Evolutionary conservation across 371 early-diverging fungal genomes (phyloP).

Genomic region (Capillidium heterosporum): DNA sequence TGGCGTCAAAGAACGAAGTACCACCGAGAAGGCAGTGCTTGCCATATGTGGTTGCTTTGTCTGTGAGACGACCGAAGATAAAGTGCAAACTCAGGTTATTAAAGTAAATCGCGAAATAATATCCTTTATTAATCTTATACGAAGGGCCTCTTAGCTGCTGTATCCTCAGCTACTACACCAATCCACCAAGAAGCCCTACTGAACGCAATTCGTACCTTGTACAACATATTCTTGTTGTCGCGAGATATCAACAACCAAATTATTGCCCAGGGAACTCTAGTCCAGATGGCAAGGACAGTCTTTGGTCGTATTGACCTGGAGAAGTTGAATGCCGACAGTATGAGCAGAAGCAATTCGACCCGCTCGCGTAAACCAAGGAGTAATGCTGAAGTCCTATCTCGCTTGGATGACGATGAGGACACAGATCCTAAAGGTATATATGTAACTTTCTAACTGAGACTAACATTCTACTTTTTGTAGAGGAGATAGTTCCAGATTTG

Average conservation of each 20-base stretch:
- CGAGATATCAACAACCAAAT: conserved; percentile 59
- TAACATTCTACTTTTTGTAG: background rate
- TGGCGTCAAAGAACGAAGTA: background rate
- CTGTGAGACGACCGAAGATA: conserved; percentile 55
- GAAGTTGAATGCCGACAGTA: background rate
- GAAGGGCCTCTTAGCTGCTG: conserved; percentile 67
- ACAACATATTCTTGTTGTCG: conserved; percentile 49
- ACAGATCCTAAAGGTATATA: background rate
- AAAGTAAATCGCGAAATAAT: conserved; percentile 20
- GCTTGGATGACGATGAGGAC: background rate
- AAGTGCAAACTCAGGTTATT: conserved; percentile 52
- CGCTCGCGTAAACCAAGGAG: background rate
- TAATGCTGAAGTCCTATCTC: background rate
- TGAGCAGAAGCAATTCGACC: background rate
- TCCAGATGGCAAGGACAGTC: conserved; percentile 80
- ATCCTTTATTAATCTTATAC: background rate
- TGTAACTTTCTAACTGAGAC: background rate
- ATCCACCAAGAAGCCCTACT: conserved; percentile 62
- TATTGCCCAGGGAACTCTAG: conserved; percentile 69
- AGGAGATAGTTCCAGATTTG: background rate
- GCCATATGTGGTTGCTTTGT: conserved; percentile 34
- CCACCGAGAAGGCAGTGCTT: conserved; percentile 29
- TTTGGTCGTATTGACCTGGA: conserved; percentile 28
- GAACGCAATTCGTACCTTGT: conserved; percentile 52
- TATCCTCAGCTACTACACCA: conserved; percentile 40